These are phyloP conservation scores for Fraxinus albicans DNA, from an alignment of 305 asterid species.

Conservation along the genomic window DNA sequence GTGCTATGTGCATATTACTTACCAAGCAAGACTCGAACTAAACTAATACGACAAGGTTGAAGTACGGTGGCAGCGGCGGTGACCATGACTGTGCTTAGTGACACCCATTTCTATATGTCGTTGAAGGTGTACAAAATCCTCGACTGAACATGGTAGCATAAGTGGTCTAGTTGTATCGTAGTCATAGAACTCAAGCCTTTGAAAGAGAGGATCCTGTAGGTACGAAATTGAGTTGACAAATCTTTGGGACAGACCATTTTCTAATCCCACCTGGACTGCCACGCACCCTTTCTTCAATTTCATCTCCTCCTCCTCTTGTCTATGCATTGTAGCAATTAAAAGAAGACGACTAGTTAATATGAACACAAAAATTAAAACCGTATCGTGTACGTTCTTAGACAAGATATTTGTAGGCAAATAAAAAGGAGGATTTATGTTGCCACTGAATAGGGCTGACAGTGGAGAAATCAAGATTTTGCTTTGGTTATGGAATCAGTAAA, in stretches of 20 bases:
- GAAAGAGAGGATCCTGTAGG: constrained; percentile 24
- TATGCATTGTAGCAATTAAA: background rate
- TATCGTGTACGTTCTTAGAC: background rate
- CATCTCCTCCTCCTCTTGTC: constrained; percentile 23
- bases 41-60: background rate
- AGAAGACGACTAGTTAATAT: background rate
- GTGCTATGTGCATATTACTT: no score
- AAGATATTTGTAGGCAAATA: background rate
- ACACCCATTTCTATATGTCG: constrained; percentile 27
- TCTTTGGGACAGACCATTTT: constrained; percentile 15
- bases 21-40: no score
- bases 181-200: constrained; percentile 36
- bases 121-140: constrained; percentile 37
- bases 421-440: background rate
- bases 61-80: background rate
- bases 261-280: constrained; percentile 40
- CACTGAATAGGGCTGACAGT: background rate
- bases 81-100: background rate
- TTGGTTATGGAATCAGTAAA: background rate
- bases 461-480: background rate
- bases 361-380: no score
- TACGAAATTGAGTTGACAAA: constrained; percentile 33
- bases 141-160: constrained; percentile 36
- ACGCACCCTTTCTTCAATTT: constrained; percentile 42
- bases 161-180: constrained; percentile 32